phyloP scores from a whole-genome alignment of 2,329 filamentous ascomycete species.

The Ilyonectria sp. region DNA sequence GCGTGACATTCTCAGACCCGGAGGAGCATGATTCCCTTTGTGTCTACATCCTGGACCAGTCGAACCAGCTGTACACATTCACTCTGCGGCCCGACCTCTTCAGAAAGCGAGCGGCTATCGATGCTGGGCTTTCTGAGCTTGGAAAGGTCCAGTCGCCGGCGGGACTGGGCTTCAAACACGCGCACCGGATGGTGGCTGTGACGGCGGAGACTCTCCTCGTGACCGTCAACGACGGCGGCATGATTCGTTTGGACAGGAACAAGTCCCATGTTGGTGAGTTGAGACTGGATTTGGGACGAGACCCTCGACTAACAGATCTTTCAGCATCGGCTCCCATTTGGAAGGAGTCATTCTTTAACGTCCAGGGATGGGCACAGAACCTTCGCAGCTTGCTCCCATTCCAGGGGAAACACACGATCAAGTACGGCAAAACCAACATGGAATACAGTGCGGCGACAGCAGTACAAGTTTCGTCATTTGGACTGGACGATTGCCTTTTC shows the following conservation, averaged over 20 bases:
- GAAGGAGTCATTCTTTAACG: constrained; percentile 82
- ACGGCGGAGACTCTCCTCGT: constrained; percentile 82
- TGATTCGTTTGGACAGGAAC: constrained; percentile 79
- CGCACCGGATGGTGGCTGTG: constrained; percentile 85
- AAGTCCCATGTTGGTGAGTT: constrained; percentile 63
- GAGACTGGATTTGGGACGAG: not conserved
- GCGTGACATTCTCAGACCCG: constrained; percentile 86
- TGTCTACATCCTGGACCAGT: constrained; percentile 84
- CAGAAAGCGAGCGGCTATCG: constrained; percentile 76
- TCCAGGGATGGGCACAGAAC: constrained; percentile 79
- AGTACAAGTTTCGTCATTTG: constrained; percentile 68
- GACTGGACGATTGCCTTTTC: constrained; percentile 65
- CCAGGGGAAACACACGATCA: constrained; percentile 74
- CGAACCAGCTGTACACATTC: constrained; percentile 87
- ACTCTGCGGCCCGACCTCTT: constrained; percentile 89
- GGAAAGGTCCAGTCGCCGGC: constrained; percentile 82
- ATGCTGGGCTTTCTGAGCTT: constrained; percentile 81
- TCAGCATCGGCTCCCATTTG: constrained; percentile 60
- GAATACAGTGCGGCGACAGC: constrained; percentile 79
- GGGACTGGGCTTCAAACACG: constrained; percentile 82
- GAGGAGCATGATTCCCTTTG: constrained; percentile 83
- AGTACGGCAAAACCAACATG: constrained; percentile 75
- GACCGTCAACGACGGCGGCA: constrained; percentile 83
- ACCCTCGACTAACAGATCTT: constrained; percentile 18
- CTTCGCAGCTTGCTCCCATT: constrained; percentile 78